phyloP scores from a whole-genome alignment of 352 stramenopile genomes.

The Thalassiosira mediterranea region DNA sequence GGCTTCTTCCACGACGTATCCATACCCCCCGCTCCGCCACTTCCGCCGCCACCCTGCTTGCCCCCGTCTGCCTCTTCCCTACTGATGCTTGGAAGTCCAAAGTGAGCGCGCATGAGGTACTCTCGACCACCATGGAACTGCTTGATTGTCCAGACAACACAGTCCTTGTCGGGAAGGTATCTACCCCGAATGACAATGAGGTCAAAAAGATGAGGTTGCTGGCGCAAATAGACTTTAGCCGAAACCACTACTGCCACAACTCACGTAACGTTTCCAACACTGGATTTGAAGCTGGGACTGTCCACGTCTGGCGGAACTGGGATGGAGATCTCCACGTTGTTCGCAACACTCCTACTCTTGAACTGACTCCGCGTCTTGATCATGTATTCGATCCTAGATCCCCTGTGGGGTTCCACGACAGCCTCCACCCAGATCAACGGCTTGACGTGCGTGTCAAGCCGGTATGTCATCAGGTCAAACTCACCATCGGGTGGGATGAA shows the following conservation, averaged over 20 bases:
- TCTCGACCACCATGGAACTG: constrained; percentile 98
- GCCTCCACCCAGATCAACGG: constrained; percentile 99
- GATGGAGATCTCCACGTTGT: constrained; percentile 99
- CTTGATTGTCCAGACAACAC: constrained; percentile 99
- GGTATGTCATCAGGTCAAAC: constrained; percentile 98
- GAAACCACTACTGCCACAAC: no score
- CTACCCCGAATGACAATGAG: no score
- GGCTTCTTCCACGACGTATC: constrained; percentile 84
- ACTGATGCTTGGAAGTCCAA: constrained; percentile 97
- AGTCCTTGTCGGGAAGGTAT: constrained; percentile 98
- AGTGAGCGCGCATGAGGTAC: constrained; percentile 99
- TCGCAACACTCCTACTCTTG: constrained; percentile 97
- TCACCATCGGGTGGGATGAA: constrained; percentile 99
- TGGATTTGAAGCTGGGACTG: constrained; percentile 97
- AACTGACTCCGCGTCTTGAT: constrained; percentile 97
- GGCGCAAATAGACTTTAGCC: no score
- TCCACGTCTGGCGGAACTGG: constrained; percentile 98
- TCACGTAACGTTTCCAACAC: constrained; percentile 95
- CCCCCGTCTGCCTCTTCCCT: constrained; percentile 63
- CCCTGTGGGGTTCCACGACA: constrained; percentile 97
- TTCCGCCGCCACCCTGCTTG: constrained; percentile 46
- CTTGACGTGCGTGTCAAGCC: constrained; percentile 98
- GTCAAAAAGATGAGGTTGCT: no score
- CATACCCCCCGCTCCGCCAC: constrained; percentile 32
- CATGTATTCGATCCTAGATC: constrained; percentile 98